phyloP scores from a whole-genome alignment of 805 yeast species.

The Candida morakotiae region DNA sequence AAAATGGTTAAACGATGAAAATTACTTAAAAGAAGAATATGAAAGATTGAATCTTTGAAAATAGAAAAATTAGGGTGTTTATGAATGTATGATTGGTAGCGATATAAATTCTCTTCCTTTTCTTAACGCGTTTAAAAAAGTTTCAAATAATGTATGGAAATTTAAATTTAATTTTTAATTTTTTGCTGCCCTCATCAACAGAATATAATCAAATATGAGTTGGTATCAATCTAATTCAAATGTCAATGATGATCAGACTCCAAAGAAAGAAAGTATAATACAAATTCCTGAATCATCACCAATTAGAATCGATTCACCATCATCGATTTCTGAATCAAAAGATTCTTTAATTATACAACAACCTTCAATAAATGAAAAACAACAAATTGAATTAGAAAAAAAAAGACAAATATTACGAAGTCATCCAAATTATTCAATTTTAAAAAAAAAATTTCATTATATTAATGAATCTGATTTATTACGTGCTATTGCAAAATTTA shows the following conservation, averaged over 20 bases:
- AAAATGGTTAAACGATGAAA: conserved; percentile 22
- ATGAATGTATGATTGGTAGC: too few species aligned
- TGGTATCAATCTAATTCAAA: conserved; percentile 14
- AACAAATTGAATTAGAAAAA: conserved; percentile 27
- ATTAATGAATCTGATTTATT: conserved; percentile 38
- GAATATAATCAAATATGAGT: conserved; percentile 13
- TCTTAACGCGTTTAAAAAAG: not conserved
- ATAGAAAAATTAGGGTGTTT: too few species aligned
- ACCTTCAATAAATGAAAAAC: conserved; percentile 10
- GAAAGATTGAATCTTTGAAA: conserved; percentile 6
- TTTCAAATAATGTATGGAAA: not conserved
- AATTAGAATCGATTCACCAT: conserved; percentile 21
- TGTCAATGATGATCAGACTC: conserved; percentile 14
- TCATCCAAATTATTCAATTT: conserved; percentile 37
- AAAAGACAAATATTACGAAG: conserved; percentile 33
- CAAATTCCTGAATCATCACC: conserved; percentile 44
- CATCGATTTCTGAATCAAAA: conserved; percentile 22
- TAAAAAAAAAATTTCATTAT: conserved; percentile 32
- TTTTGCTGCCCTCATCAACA: not conserved
- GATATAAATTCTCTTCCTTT: too few species aligned
- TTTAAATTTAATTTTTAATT: not conserved
- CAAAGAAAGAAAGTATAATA: conserved; percentile 16
- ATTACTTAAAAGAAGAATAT: conserved; percentile 9
- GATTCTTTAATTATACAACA: conserved; percentile 4
- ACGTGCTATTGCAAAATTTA: conserved; percentile 40